These are phyloP conservation scores for Mortierella sp. DNA, from an alignment of 371 early-diverging fungal species.

Conservation along the genomic window DNA sequence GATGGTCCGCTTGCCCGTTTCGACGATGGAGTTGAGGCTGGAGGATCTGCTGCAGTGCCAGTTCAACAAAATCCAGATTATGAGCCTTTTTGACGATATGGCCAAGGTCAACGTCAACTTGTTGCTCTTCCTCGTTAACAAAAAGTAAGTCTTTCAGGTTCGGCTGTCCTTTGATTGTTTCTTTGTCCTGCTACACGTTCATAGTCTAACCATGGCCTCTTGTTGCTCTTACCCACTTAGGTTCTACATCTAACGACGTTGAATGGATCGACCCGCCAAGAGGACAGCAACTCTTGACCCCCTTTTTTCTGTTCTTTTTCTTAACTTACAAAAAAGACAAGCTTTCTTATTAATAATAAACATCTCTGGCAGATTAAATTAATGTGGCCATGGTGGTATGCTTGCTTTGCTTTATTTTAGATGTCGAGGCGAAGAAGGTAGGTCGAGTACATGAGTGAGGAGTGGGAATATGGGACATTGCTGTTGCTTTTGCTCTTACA, in stretches of 20 bases:
- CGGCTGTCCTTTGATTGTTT: neutral
- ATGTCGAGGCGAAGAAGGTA: neutral
- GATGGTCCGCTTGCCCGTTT: constrained; percentile 82
- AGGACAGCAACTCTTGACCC: too few relatives aligned
- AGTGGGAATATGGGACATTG: too few relatives aligned
- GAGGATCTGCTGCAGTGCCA: constrained; percentile 95
- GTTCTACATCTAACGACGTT: constrained; percentile 24
- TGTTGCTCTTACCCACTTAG: neutral
- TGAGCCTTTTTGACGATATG: constrained; percentile 90
- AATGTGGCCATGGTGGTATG: too few relatives aligned
- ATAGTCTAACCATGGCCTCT: neutral
- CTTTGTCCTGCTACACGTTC: neutral
- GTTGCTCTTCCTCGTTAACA: constrained; percentile 95
- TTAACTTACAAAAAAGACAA: neutral
- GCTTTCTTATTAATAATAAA: neutral
- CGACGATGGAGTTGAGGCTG: constrained; percentile 86
- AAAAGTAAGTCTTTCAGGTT: constrained; percentile 76
- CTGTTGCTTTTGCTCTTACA: too few relatives aligned
- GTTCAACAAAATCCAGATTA: constrained; percentile 90
- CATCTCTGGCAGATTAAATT: neutral
- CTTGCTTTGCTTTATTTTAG: neutral
- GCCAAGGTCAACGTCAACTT: constrained; percentile 97
- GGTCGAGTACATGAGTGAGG: too few relatives aligned
- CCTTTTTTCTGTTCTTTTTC: neutral
- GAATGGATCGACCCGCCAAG: neutral